Base-by-base conservation (phyloP, 2,329 filamentous ascomycete species). In the Hysterium pulicare region DNA sequence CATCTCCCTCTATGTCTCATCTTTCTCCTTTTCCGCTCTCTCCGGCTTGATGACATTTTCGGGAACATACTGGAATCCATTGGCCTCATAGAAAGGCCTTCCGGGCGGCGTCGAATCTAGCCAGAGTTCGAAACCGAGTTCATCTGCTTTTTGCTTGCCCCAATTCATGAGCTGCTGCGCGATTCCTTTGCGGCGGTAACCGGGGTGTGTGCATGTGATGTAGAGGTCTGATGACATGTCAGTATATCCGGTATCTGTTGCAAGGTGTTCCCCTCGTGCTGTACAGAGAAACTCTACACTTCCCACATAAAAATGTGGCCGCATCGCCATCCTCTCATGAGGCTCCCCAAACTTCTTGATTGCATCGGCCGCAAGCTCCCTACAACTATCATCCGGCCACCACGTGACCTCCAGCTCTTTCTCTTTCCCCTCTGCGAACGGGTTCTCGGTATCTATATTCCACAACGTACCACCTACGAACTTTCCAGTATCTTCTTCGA, bases 121-220 rank as follows among this genome's bases (percentile, higher is more conserved):
- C 45, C 46, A 58, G 15, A 48, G 40, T 8, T 50, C 43, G 39
- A 56, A 33, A 17, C 51, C 49, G 5, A 50, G n/a, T 19, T 44
- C 35, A 34, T 58, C 55, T 2, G 54, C 54, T 4, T 55, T 42
- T 16, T 53, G 49, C 20, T 50, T 42, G 1, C 55, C 54, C 47
- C 46, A 52, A 20, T 55, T 43, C 44, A 58, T 41, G 32, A 58
- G 46, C 41, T 45, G 41, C 11, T 42, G 35, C 23, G 49, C 55
- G 21, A 47, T 45, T 4, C 55, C 55, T 43, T 47, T 45, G 10
- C 47, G 44, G 26, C 56, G 54, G 31, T 56, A 45, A 5, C 46
- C 40, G 2, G 48, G 49, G 26, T 28, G 24, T 8, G 24, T 28
- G 24, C 7, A 28, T 8, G 13, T 28, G 24, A 28, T 28, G 24